A percentile compares a stretch with the other conserved stretches of the same genome.
phyloP scores from a whole-genome alignment of 768 basidiomycete species.

The Tulasnella sp. region DNA sequence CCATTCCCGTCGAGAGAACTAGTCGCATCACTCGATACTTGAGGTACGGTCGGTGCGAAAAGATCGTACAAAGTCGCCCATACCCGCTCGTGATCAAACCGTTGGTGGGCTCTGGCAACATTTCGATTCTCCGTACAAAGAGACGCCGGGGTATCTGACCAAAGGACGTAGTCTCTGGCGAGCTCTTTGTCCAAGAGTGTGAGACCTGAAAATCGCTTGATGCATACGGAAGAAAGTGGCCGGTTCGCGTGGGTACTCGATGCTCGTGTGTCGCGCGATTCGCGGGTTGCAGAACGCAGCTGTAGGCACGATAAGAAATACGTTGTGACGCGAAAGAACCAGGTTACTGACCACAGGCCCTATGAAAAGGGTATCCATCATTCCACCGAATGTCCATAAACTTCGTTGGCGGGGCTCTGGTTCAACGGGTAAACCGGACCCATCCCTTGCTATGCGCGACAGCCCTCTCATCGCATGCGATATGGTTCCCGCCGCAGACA shows the following conservation, averaged over 20 bases:
- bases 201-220: constrained; percentile 31
- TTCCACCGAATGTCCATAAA: background rate
- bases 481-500: constrained; percentile 12
- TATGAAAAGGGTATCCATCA: constrained; percentile 16
- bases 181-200: constrained; percentile 42
- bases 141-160: constrained; percentile 30
- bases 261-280: constrained; percentile 5
- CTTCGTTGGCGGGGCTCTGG: constrained; percentile 7
- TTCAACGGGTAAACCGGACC: constrained; percentile 1
- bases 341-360: constrained; percentile 1
- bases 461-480: constrained; percentile 17
- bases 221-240: constrained; percentile 11
- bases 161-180: constrained; percentile 50
- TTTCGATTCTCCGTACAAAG: constrained; percentile 49
- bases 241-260: constrained; percentile 10
- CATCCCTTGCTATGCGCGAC: constrained; percentile 15
- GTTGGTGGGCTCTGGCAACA: constrained; percentile 44
- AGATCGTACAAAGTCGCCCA: constrained; percentile 42
- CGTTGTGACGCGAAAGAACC: background rate
- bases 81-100: constrained; percentile 58
- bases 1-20: constrained; percentile 21
- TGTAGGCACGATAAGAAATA: background rate
- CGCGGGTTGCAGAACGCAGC: constrained; percentile 16
- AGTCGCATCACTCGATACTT: background rate
- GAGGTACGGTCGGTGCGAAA: constrained; percentile 1